A percentile compares a stretch with the other conserved stretches of the same genome.
Evolutionary conservation across 2,329 filamentous ascomycete species (phyloP).

Genomic region (Fusarium nurragi): DNA sequence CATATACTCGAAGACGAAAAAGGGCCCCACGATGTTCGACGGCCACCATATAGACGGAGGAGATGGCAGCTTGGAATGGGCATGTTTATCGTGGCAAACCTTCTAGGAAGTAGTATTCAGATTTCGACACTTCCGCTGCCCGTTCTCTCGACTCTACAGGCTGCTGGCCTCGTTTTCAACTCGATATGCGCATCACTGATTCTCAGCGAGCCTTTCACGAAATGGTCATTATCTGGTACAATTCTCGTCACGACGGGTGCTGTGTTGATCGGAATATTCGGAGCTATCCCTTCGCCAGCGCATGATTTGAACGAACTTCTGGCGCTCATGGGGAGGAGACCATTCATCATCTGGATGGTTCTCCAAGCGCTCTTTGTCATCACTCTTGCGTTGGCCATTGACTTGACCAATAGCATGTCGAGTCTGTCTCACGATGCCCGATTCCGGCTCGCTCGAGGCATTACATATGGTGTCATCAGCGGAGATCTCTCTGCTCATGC

Average conservation of each 20-base stretch:
- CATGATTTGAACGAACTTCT: conserved; percentile 88
- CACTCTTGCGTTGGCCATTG: conserved; percentile 70
- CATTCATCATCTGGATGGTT: conserved; percentile 91
- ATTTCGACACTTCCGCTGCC: conserved; percentile 95
- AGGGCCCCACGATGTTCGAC: conserved; percentile 76
- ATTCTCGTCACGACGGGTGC: conserved; percentile 87
- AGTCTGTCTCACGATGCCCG: conserved; percentile 68
- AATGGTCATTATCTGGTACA: conserved; percentile 91
- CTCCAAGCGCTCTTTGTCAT: conserved; percentile 79
- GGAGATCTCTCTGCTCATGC: conserved; percentile 95
- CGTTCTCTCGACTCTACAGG: conserved; percentile 93
- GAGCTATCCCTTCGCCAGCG: conserved; percentile 90
- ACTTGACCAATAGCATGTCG: conserved; percentile 62
- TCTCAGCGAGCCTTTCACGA: conserved; percentile 91
- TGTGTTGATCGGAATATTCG: conserved; percentile 92
- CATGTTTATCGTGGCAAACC: conserved; percentile 95
- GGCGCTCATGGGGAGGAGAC: conserved; percentile 73
- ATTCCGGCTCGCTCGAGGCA: conserved; percentile 79
- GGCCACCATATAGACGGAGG: conserved; percentile 88
- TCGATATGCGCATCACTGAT: conserved; percentile 96
- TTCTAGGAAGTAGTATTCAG: conserved; percentile 94
- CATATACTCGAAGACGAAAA: conserved; percentile 98
- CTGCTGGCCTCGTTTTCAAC: conserved; percentile 97
- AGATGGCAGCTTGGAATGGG: conserved; percentile 98
- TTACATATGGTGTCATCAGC: conserved; percentile 89